These are phyloP conservation scores for Capillidium rhysosporum DNA, from an alignment of 371 early-diverging fungal genomes.

Conservation along the genomic window DNA sequence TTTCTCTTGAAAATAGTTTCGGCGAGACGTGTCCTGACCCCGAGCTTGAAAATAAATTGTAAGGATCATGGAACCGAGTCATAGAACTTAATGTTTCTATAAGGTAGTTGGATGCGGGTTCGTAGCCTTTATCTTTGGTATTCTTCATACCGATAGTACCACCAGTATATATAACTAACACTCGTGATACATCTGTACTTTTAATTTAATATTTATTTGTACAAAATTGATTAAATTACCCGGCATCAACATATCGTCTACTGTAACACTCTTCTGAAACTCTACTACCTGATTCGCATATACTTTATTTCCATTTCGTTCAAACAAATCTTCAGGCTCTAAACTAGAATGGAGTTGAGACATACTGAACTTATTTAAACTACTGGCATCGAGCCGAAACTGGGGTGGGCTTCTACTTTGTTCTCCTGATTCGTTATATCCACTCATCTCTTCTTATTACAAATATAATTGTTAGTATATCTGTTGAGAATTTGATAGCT, in stretches of 20 bases:
- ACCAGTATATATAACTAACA: slow-evolving; percentile 82
- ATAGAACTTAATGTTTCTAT: slow-evolving; percentile 50
- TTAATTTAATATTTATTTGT: not conserved
- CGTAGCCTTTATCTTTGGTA: slow-evolving; percentile 47
- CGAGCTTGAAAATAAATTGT: slow-evolving; percentile 7
- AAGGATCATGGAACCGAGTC: slow-evolving; percentile 74
- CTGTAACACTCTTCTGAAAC: slow-evolving; percentile 2
- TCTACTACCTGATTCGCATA: slow-evolving; percentile 2
- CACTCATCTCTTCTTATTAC: too few species aligned
- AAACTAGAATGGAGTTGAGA: too few species aligned
- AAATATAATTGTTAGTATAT: too few species aligned
- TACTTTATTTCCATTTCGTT: not conserved
- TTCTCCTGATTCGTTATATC: too few species aligned
- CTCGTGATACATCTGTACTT: slow-evolving; percentile 47
- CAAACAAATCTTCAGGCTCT: too few species aligned
- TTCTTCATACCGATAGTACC: slow-evolving; percentile 93
- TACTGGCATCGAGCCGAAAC: too few species aligned
- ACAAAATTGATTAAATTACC: slow-evolving; percentile 1
- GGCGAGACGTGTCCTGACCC: not conserved
- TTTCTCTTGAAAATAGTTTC: too few species aligned
- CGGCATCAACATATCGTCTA: slow-evolving; percentile 7
- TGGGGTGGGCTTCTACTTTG: too few species aligned
- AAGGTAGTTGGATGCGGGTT: slow-evolving; percentile 56
- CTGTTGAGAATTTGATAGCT: too few species aligned
- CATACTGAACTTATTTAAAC: too few species aligned